A percentile compares a stretch with the other conserved stretches of the same genome.
Conservation (phyloP, 192 early-diverging fungal genomes). For the Coemansia sp. region DNA sequence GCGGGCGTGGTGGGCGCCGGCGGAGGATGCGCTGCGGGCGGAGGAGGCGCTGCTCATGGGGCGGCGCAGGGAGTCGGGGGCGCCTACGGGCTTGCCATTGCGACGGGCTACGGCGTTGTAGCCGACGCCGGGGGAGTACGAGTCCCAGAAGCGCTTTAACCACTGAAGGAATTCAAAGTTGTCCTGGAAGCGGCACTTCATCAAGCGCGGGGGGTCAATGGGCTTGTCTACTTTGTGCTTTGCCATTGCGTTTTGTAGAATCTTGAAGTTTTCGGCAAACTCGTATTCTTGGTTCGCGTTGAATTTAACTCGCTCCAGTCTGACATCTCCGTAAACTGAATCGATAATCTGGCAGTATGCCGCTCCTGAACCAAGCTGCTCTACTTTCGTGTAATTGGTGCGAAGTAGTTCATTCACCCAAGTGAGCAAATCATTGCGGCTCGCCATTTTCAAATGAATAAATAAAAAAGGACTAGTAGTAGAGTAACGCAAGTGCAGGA, state of each 20-base stretch:
- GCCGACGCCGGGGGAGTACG: slow-evolving; percentile 73
- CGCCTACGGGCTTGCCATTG: slow-evolving; percentile 42
- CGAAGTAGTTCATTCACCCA: slow-evolving; percentile 96
- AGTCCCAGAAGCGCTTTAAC: slow-evolving; percentile 92
- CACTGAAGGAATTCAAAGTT: slow-evolving; percentile 98
- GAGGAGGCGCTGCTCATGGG: slow-evolving; percentile 50
- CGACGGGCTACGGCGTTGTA: slow-evolving; percentile 83
- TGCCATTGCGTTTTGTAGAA: slow-evolving; percentile 85
- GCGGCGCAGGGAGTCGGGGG: slow-evolving; percentile 16
- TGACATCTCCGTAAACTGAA: slow-evolving; percentile 75
- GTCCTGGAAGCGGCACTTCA: slow-evolving; percentile 98
- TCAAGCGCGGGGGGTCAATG: slow-evolving; percentile 84
- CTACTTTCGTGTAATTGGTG: slow-evolving; percentile 87
- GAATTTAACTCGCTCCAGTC: slow-evolving; percentile 90
- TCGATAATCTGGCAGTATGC: slow-evolving; percentile 79
- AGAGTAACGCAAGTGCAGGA: background rate
- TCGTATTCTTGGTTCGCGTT: slow-evolving; percentile 94
- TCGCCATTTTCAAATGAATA: slow-evolving; percentile 56
- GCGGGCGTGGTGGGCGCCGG: slow-evolving; percentile 32
- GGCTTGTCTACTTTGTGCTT: slow-evolving; percentile 90
- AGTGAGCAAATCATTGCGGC: slow-evolving; percentile 83
- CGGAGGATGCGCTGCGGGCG: slow-evolving; percentile 23
- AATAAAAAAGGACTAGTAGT: background rate
- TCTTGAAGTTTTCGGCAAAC: slow-evolving; percentile 92
- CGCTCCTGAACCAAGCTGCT: slow-evolving; percentile 88